Conservation (phyloP, 306 rosid species). For the Sesbania bispinosa region DNA sequence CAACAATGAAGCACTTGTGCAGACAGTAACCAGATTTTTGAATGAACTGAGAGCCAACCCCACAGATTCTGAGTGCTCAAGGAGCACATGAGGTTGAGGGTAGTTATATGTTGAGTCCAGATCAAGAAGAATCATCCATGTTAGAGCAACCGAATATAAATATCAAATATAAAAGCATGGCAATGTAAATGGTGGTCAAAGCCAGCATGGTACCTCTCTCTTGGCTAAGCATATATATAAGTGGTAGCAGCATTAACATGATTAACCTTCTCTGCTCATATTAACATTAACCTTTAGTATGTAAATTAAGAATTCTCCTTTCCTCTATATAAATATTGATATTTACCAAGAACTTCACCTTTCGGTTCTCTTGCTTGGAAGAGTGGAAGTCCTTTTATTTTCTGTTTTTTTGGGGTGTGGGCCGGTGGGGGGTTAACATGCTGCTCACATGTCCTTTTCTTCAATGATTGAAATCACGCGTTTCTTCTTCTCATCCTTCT, state of each 20-base stretch:
- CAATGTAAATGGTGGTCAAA: background rate
- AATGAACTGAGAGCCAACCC: constrained; percentile 26
- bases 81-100: background rate
- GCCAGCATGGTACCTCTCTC: too few species aligned
- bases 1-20: constrained; percentile 19
- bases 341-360: background rate
- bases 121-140: background rate
- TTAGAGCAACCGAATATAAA: background rate
- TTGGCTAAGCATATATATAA: too few species aligned
- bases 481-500: too few species aligned
- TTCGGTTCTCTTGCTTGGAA: background rate
- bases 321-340: background rate
- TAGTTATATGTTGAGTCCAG: background rate
- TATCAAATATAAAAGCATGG: background rate
- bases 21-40: constrained; percentile 32
- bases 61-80: constrained; percentile 24
- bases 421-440: too few species aligned
- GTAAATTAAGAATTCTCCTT: background rate
- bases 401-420: too few species aligned
- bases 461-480: too few species aligned
- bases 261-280: too few species aligned
- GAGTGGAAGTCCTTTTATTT: background rate
- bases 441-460: too few species aligned
- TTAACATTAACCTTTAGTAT: background rate
- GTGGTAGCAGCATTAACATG: background rate